Conservation (phyloP, 192 early-diverging fungal species). For the Haplosporangium gracile region DNA sequence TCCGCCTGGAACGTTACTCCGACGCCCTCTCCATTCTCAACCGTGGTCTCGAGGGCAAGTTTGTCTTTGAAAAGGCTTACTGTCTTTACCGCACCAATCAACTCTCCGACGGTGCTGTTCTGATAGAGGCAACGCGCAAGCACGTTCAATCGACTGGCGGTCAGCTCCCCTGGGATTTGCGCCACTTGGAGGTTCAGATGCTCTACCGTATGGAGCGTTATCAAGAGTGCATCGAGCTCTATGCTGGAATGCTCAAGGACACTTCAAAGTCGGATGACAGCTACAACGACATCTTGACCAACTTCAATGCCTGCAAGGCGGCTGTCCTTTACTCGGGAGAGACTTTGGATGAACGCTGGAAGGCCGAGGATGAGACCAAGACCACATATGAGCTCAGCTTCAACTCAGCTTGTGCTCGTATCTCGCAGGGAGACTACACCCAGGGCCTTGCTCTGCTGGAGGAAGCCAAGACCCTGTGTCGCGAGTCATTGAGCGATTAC, state of each 20-base stretch:
- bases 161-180: conserved; percentile 49
- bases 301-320: conserved; percentile 66
- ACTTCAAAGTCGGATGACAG: conserved; percentile 53
- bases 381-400: conserved; percentile 75
- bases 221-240: conserved; percentile 58
- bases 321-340: conserved; percentile 60
- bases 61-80: conserved; percentile 72
- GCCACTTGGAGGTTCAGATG: conserved; percentile 77
- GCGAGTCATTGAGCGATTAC: conserved; percentile 66
- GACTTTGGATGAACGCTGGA: conserved; percentile 30
- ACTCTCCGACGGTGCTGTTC: conserved; percentile 61
- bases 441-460: conserved; percentile 68
- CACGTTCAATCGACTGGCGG: conserved; percentile 19
- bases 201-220: conserved; percentile 74
- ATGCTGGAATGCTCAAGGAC: conserved; percentile 58
- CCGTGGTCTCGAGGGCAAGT: conserved; percentile 53
- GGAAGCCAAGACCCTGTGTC: conserved; percentile 64
- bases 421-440: conserved; percentile 66
- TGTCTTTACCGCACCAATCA: conserved; percentile 76
- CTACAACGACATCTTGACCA: conserved; percentile 65
- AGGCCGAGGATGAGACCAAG: conserved; percentile 37
- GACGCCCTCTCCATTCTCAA: conserved; percentile 63
- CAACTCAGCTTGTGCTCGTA: conserved; percentile 72
- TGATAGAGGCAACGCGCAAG: conserved; percentile 47
- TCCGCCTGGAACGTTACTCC: conserved; percentile 68